Evolutionary conservation across 202 grass and related monocot genomes (phyloP), one percentile per base, ranked within the genome.

Genomic region (Musa balbisiana): DNA sequence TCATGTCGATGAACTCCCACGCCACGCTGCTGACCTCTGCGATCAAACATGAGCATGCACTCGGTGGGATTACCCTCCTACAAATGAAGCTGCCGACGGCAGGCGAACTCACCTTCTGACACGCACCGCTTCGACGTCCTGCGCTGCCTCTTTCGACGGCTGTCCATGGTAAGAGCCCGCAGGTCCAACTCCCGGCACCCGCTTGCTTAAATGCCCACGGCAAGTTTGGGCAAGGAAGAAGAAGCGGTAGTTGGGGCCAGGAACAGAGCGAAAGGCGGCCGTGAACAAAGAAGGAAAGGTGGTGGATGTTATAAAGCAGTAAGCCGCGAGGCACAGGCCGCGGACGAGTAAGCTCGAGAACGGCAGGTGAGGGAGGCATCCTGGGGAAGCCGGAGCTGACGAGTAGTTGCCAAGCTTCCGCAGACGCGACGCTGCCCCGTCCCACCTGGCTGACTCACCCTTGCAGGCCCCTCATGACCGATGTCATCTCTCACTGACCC

Each of bases 1-100:
- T 64, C 78, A 80, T 80, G 56, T 64, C 53, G 69, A 80, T 73
- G 49, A 49, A 19, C 58, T 80, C 49, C 78, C 78, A 80, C 55
- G 73, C 55, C 21, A 65, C 51, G 49, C 78, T 80, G 29, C 69
- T 73, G 13, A 80, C 78, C 49, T 80, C 78, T 73, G 43, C 69
- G 1, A 73, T 25, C 3, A 51, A 49, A 69, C 33, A 69, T 43
- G 33, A 43, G 33, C 33, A 43, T 43, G 33, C 4, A 43, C 33
- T 43, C 33, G 33, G 33, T 43, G 5, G 33, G 33, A 43, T 43
- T 43, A 43, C 5, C 33, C 33, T 43, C 33, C 33, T 43, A 43
- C 33, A 43, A 43, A 43, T 43, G 33, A 43, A 43, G 33, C 33
- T 43, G 33, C 33, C 33, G 33, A 43, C 33, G 4, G 33, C 4